Evolutionary conservation across 2,329 filamentous ascomycete genomes (phyloP), one percentile per base, ranked within the genome.

Genomic region (Talaromyces sp.): DNA sequence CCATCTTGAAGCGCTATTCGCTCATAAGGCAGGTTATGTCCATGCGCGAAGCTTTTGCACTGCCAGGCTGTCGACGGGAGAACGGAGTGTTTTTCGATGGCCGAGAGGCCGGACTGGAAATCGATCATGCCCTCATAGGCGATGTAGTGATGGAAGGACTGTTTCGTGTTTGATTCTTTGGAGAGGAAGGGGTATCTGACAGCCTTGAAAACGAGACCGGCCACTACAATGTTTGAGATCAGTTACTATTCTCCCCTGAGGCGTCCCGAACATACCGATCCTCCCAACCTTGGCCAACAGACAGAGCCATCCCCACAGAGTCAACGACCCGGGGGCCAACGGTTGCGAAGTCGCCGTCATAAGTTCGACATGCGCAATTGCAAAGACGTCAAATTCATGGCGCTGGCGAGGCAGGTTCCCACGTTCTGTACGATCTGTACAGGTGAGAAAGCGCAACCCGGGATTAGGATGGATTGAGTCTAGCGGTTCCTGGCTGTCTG

Each of bases 121-220:
- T 61, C 63, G 11, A 53, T 53, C 63, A 65, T 61, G 36, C 63
- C 63, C 34, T 65, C 43, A 36, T 61, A 65, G n/a, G 45, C 51
- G 25, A 65, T 54, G 8, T 54, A 65, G 10, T 45, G 47, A 15
- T 62, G 60, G 19, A 62, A 62, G 1, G 60, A 62, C 22, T 19
- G 27, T 6, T 40, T 34, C 8, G 58, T 34, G 2, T 22, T 61
- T 27, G 29, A 38, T 11, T 17, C 17, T 17, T 22, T 38, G 29
- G n/a, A 15, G 1, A 31, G 19, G 17, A 47, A 61, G 11, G 53
- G 53, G 22, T 61, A 65, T 19, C 7, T n/a, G 15, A 31, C 31
- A 19, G 47, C 51, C 17, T 62, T 62, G 47, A 54, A 54, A 15
- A 62, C 34, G 5, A 62, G 34, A 4, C 60, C 60, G 11, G 60